Evolutionary conservation across 2,329 filamentous ascomycete species (phyloP), one percentile per base, ranked within the genome.

Genomic region (Fusarium verticillioides): DNA sequence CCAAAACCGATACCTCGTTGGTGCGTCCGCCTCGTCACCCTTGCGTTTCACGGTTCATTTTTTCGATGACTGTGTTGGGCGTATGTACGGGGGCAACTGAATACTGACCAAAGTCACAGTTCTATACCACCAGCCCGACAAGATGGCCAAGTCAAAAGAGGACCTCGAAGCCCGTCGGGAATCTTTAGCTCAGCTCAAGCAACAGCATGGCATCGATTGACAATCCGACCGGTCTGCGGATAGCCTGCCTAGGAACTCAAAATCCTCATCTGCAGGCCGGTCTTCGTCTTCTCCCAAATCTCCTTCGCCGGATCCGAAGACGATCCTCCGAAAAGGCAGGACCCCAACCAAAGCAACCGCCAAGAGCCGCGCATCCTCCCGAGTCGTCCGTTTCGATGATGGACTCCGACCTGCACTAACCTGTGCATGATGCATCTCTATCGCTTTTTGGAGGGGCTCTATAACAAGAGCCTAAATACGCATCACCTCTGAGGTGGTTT

Each of bases 161-260:
- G 95, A 98, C 85, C 89, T 98, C 81, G 94, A 96, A 81, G 92
- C 94, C 80, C 94, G 96, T 86, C 94, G 96, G 86, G 94, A 97
- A 84, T 96, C 96, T 88, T 91, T 99, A 93, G 96, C 97, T 90
- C 93, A 94, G 87, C 92, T 98, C 87, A 99, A 99, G 88, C 91
- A 93, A 82, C 94, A 98, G 85, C 95, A 99, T 85, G 96, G 95
- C 83, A 98, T 98, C 89, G 96, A 98, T 92, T 99, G 94, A 96
- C 90, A 90, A 90, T 89, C 87, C 88, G 90, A 92, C 90, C 90
- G 90, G 90, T 85, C 89, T 89, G 86, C 84, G 82, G 88, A 88
- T 80, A 83, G 79, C 81, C 82, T 81, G 82, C 81, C 78, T 76
- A 81, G 81, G 78, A 81, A 85, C 79, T 81, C 80, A 77, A 72